Percentiles rank a stretch among this genome's conserved stretches.
phyloP scores from a whole-genome alignment of 176 grass and related monocot species.

The Alloteropsis semialata region DNA sequence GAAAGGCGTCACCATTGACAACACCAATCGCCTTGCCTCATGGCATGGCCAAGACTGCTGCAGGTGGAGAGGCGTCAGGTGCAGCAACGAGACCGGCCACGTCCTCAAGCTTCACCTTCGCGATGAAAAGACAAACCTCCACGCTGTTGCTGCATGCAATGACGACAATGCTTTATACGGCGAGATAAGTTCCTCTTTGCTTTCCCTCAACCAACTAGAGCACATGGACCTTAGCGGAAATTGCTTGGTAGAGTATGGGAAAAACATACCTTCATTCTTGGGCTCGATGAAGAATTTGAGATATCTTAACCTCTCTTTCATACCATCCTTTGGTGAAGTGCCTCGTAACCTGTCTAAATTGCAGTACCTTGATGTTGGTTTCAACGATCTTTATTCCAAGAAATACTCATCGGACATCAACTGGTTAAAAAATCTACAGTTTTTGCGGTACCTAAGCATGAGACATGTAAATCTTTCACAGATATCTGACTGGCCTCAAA shows the following conservation, averaged over 20 bases:
- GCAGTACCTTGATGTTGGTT: too few relatives aligned
- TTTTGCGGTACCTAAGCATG: neutral
- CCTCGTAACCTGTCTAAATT: too few relatives aligned
- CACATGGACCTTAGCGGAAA: constrained; percentile 41
- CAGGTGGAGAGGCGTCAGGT: constrained; percentile 29
- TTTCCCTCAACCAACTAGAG: constrained; percentile 9
- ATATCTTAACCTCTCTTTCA: constrained; percentile 21
- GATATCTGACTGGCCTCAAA: neutral
- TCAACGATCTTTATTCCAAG: too few relatives aligned
- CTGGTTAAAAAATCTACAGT: neutral
- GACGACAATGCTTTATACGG: neutral
- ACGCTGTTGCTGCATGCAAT: neutral
- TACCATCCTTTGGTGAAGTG: neutral
- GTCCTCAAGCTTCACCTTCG: constrained; percentile 21
- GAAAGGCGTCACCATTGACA: constrained; percentile 10
- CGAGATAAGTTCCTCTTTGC: constrained; percentile 29
- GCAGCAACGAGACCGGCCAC: constrained; percentile 33
- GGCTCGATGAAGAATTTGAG: constrained; percentile 5
- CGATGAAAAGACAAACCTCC: neutral
- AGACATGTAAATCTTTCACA: neutral
- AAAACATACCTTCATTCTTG: neutral
- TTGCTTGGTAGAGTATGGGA: neutral
- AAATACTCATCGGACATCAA: neutral
- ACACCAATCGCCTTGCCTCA: neutral
- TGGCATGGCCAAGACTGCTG: constrained; percentile 36